Base-by-base conservation (phyloP, 306 rosid species). In the Ammopiptanthus mongolicus region DNA sequence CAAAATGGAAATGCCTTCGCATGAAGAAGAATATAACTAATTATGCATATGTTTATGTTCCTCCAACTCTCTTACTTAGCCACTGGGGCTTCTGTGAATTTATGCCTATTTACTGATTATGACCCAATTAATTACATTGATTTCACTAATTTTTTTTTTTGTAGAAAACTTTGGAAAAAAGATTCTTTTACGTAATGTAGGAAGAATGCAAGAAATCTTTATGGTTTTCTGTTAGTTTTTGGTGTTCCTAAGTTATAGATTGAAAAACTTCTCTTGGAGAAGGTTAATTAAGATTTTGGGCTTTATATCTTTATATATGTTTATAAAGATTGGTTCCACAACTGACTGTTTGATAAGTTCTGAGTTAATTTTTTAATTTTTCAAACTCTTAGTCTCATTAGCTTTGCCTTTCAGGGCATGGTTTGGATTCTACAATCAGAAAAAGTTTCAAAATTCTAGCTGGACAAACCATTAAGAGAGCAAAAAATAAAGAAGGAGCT, bases 351-450 rank as follows among this genome's bases (percentile, higher is more conserved):
- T 46, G 8, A 42, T 70, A 33, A 63, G 28, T 57, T 56, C 21
- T 36, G 48, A 50, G 19, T 33, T 2, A 21, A 10, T 5, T 44
- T 17, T 56, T 4, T 17, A n/a, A n/a, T n/a, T n/a, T 69, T 44
- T 52, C 22, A 4, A 67, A 64, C 39, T 81, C 56, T 66, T 37
- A n/a, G 22, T 72, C 75, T 60, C 48, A 70, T 63, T 34, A 10
- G 39, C 17, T 48, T 65, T 74, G 55, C 50, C 55, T 74, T 76
- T 83, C 82, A 95, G 98, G 98, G 98, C 15, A 78, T 78, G 52
- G 81, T 95, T 79, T 95, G 98, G 98, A 84, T 95, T 65, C 79
- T 91, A 59, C 96, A 88, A 71, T 75, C 96, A 15, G 87, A 79
- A 10, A n/a, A 85, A 70, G 73, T 85, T 76, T 57, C 85, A 17